These are phyloP conservation scores for Pseudogymnoascus sp. DNA, from an alignment of 2,329 filamentous ascomycete genomes.

Conservation along the genomic window DNA sequence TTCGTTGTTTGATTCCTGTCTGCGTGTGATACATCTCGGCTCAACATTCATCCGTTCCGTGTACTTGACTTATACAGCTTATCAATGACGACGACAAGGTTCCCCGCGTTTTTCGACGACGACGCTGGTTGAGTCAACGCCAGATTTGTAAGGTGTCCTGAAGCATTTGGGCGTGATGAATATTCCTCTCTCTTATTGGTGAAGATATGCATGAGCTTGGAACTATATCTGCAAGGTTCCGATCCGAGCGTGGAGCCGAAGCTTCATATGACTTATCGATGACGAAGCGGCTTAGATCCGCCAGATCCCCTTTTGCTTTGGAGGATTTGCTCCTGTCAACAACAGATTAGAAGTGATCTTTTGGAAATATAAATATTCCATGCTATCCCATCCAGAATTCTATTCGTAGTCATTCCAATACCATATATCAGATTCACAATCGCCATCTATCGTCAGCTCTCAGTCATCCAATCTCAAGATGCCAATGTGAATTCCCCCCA, in stretches of 20 bases:
- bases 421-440: neutral
- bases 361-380: neutral
- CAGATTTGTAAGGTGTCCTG: neutral
- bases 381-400: neutral
- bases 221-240: neutral
- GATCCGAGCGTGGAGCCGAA: neutral
- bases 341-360: neutral
- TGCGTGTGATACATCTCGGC: neutral
- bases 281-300: neutral
- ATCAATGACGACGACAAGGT: slow-evolving; percentile 8
- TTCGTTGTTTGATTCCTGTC: neutral
- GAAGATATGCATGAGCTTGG: neutral
- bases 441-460: neutral
- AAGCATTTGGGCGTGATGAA: neutral
- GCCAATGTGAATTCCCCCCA: neutral
- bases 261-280: neutral
- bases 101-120: neutral
- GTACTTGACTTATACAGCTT: neutral
- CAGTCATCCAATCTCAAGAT: neutral
- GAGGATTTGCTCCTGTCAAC: neutral
- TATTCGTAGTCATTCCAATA: neutral
- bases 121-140: neutral
- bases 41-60: neutral
- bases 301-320: neutral
- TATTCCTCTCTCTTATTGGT: neutral